phyloP scores from a whole-genome alignment of 306 rosid genomes.

The Fragaria iinumae region DNA sequence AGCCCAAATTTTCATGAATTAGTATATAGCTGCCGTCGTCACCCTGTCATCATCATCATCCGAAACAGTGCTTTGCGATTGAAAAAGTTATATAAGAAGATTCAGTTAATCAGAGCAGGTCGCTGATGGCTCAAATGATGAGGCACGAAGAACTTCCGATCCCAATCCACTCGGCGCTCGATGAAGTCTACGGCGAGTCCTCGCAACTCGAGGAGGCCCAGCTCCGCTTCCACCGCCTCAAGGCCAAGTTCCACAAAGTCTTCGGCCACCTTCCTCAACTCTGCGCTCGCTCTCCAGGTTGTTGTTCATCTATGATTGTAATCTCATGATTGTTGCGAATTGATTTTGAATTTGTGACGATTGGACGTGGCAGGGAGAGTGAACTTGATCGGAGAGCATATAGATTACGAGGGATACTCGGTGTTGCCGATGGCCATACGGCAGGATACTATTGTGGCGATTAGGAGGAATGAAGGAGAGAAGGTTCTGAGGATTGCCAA shows the following conservation, averaged over 20 bases:
- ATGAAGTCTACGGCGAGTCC: slow-evolving; percentile 63
- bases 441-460: slow-evolving; percentile 85
- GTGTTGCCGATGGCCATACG: slow-evolving; percentile 99
- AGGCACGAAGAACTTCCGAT: slow-evolving; percentile 84
- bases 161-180: slow-evolving; percentile 59
- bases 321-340: neutral
- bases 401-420: slow-evolving; percentile 94
- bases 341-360: neutral
- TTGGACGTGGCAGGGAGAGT: slow-evolving; percentile 67
- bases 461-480: slow-evolving; percentile 43
- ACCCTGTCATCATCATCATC: neutral
- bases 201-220: slow-evolving; percentile 82
- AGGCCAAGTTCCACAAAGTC: slow-evolving; percentile 50
- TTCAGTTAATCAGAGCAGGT: neutral
- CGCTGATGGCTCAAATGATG: slow-evolving; percentile 38
- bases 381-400: slow-evolving; percentile 97
- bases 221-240: slow-evolving; percentile 61
- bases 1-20: neutral
- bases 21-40: neutral
- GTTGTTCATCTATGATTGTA: neutral
- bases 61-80: neutral
- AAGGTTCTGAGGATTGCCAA: slow-evolving; percentile 69
- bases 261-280: slow-evolving; percentile 63
- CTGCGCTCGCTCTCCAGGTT: slow-evolving; percentile 96
- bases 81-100: neutral